Base-by-base conservation (phyloP, 495 filamentous ascomycete species). In the Lasiosphaeris hirsuta region DNA sequence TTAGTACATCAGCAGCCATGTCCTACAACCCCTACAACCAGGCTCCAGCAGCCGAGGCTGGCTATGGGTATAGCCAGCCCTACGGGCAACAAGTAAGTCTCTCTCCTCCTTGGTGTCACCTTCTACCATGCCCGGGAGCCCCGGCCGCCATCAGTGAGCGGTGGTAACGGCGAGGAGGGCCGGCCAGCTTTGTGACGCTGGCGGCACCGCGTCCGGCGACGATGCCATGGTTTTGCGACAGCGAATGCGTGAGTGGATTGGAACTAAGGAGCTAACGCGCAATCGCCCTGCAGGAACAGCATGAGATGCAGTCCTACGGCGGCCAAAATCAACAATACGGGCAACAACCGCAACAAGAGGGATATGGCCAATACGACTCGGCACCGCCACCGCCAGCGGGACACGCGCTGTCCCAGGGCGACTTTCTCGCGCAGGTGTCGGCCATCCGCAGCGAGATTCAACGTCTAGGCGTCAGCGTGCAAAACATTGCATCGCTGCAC, bases 361-460 rank as follows among this genome's bases (percentile, higher is more conserved):
- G 23, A 30, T 30, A 30, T 30, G 23, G 23, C 23, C 23, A 30
- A 30, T 30, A 30, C 23, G 23, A 30, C 23, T 30, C 23, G 23
- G 23, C 23, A 30, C 23, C 23, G 23, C 2, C 23, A 30, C 23
- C 23, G 40, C 61, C 60, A 35, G 61, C 64, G 60, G 51, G 59
- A 60, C 23, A 64, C 63, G 59, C 70, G 36, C 77, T 84, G 43
- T 70, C 76, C 15, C 75, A 82, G 54, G 68, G 75, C 63, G 83
- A 86, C 52, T 88, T 86, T 72, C 75, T 88, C 56, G 63, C 68
- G 53, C 80, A 81, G 59, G 80, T 87, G 60, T 75, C 83, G 63
- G 77, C 75, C 56, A 74, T 80, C 51, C 81, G 82, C 62, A 66
- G 71, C 47, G 76, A 85, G 57, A 86, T 88, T 66, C 74, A 75